Evolutionary conservation across 345 rosid species (phyloP), one percentile per base, ranked within the genome.

Genomic region (Sonneratia alba): DNA sequence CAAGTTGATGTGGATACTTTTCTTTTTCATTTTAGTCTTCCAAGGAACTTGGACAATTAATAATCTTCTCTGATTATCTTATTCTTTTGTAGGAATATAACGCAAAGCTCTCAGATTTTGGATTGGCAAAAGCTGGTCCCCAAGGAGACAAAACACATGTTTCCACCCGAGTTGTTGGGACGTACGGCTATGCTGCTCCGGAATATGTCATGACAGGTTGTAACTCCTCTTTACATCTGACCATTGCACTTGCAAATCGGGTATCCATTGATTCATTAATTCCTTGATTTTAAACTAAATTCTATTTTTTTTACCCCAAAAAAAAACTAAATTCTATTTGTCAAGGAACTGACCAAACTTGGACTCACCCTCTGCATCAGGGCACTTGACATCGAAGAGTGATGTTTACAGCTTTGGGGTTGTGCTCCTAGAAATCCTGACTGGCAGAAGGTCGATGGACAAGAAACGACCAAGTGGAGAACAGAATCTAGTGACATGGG

Each of bases 371-470:
- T 15, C 9, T 19, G 13, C 36, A 36, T 66, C 82, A 94, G 96
- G 97, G 70, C 98, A 94, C 80, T 79, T 91, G 81, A 90, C 98
- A 32, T 91, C 97, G 14, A 91, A 85, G 85, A 94, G 98, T 69
- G 97, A 94, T 43, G 98, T 94, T 40, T 94, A 90, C 78, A 94
- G 98, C 83, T 94, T 90, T 5, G 98, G 97, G 7, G 98, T 94
- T 64, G 97, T 94, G 36, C 86, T 94, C 66, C 91, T 94, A 3
- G 97, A 94, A 89, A 85, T 94, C 79, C 74, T 94, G 75, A 91
- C 93, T 40, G 98, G 97, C 71, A 81, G 97, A 78, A 87, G 97
- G 85, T 91, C 98, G n/a, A 85, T 94, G 89, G 98, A 91, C 81
- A 94, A 90, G 83, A 94, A 88, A 70, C 89, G 96, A 3, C 97